A percentile compares a stretch with the other conserved stretches of the same genome.
phyloP scores from a whole-genome alignment of 2,329 filamentous ascomycete species.

The Talaromyces sp. region DNA sequence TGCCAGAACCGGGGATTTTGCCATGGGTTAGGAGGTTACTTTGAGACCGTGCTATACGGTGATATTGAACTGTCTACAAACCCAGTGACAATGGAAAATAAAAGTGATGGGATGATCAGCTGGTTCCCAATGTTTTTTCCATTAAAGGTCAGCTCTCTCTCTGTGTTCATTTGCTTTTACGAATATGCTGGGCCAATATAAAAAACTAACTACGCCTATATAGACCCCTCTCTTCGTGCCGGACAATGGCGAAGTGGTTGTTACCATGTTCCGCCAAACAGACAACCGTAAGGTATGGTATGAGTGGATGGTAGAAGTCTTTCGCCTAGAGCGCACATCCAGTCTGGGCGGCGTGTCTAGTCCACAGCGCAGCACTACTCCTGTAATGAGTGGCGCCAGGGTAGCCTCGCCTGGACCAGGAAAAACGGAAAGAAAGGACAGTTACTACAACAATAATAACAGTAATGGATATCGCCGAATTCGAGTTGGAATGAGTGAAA shows the following conservation, averaged over 20 bases:
- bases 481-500: slow-evolving; percentile 39
- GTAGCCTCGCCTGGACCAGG: slow-evolving; percentile 17
- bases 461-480: slow-evolving; percentile 21
- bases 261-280: slow-evolving; percentile 94
- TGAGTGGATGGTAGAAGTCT: slow-evolving; percentile 92
- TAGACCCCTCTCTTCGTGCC: slow-evolving; percentile 82
- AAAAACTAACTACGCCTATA: neutral
- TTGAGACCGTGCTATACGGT: slow-evolving; percentile 88
- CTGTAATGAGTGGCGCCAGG: slow-evolving; percentile 26
- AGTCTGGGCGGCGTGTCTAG: slow-evolving; percentile 5
- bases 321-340: slow-evolving; percentile 36
- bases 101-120: slow-evolving; percentile 97
- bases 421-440: slow-evolving; percentile 14
- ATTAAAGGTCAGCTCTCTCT: slow-evolving; percentile 61
- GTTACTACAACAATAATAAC: slow-evolving; percentile 14
- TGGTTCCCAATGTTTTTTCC: slow-evolving; percentile 99
- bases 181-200: neutral
- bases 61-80: slow-evolving; percentile 86
- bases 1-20: slow-evolving; percentile 74
- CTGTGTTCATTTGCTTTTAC: neutral
- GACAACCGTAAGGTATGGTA: slow-evolving; percentile 98
- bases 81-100: slow-evolving; percentile 81
- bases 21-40: slow-evolving; percentile 89
- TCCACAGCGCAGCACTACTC: slow-evolving; percentile 12
- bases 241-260: slow-evolving; percentile 74